These are phyloP conservation scores for Talaromyces proteolyticus DNA, from an alignment of 495 filamentous ascomycete genomes.

Conservation along the genomic window DNA sequence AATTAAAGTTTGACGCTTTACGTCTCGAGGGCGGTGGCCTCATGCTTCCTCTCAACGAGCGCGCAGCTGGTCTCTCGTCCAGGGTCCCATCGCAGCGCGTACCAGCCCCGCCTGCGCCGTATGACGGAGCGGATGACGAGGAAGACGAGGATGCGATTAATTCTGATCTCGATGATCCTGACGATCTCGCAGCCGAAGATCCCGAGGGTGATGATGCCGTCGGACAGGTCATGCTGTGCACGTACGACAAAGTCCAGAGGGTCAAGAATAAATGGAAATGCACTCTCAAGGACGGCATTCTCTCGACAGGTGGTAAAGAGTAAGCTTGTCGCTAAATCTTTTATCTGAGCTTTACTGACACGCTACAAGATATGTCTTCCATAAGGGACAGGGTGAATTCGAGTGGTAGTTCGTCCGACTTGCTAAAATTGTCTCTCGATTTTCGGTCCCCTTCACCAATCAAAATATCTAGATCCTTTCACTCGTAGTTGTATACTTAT, in stretches of 20 bases:
- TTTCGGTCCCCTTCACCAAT: not conserved
- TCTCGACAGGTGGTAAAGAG: conserved; percentile 87
- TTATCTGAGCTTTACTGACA: not conserved
- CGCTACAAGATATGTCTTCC: conserved; percentile 74
- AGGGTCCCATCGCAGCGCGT: conserved; percentile 10
- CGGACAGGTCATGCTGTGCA: conserved; percentile 91
- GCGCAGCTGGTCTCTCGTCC: conserved; percentile 6
- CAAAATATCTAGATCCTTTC: too few relatives aligned
- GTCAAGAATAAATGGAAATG: conserved; percentile 99
- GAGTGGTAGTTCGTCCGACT: conserved; percentile 72
- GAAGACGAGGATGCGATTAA: conserved; percentile 96
- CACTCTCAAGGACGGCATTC: conserved; percentile 90
- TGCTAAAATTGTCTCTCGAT: not conserved
- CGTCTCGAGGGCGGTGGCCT: conserved; percentile 76
- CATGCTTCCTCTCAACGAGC: conserved; percentile 58
- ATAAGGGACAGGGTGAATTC: conserved; percentile 94
- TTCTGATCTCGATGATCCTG: conserved; percentile 93
- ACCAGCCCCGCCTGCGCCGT: conserved; percentile 35
- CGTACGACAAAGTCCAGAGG: conserved; percentile 97
- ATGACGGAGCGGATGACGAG: conserved; percentile 61
- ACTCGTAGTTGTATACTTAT: too few relatives aligned
- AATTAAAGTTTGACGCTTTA: conserved; percentile 50
- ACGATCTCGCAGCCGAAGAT: conserved; percentile 72
- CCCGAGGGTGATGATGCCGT: conserved; percentile 75
- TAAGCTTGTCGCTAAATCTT: conserved; percentile 30